phyloP scores from a whole-genome alignment of 768 basidiomycete genomes.

The Tylopilus subfusipes region DNA sequence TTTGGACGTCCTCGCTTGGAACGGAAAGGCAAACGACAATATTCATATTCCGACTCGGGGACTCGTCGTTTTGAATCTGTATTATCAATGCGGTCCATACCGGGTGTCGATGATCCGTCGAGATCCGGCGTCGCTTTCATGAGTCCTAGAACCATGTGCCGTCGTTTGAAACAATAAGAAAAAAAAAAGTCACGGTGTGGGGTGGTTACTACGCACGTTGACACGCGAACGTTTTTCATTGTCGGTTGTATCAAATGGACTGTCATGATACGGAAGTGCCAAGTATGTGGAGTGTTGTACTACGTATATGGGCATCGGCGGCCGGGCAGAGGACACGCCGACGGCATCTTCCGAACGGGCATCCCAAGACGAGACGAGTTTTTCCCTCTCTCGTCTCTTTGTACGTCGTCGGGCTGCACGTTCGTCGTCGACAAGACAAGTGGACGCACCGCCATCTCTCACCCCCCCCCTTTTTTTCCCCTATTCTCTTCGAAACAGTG shows the following conservation, averaged over 20 bases:
- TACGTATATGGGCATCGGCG: neutral
- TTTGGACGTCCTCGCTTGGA: neutral
- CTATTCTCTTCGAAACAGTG: slow-evolving; percentile 4
- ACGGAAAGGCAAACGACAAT: neutral
- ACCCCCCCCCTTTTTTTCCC: neutral
- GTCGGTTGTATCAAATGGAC: neutral
- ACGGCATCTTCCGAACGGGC: neutral
- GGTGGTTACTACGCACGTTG: neutral
- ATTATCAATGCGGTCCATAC: neutral
- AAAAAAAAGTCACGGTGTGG: neutral
- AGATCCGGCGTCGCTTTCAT: neutral
- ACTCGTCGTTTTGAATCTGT: neutral
- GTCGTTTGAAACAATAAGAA: neutral
- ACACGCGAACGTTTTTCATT: neutral
- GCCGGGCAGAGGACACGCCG: neutral
- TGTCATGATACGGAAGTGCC: neutral
- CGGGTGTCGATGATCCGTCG: slow-evolving; percentile 6
- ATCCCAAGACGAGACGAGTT: neutral
- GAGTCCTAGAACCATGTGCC: neutral
- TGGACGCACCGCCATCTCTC: neutral
- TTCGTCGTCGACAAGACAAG: neutral
- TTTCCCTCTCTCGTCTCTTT: neutral
- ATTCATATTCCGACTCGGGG: neutral
- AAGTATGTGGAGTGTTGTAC: neutral
- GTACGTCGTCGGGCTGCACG: neutral